Conservation (phyloP, 2,329 filamentous ascomycete genomes). For the Xylariaceae sp. region DNA sequence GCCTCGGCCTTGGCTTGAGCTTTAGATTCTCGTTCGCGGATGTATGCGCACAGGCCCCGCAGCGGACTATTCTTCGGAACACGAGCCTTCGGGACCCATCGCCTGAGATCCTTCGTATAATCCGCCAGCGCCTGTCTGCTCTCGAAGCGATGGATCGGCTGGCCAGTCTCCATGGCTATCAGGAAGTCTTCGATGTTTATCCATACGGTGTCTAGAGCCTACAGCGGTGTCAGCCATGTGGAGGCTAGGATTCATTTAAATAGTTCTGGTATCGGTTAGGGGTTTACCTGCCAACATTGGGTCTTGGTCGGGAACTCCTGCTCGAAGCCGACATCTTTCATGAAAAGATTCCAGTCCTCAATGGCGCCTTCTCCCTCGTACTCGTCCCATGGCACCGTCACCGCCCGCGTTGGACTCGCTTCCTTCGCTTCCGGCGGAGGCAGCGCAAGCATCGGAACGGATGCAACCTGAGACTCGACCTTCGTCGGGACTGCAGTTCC, state of each 20-base stretch:
- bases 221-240: too few relatives aligned
- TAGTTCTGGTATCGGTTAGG: too few relatives aligned
- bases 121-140: constrained; percentile 31
- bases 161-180: constrained; percentile 27
- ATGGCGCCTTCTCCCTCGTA: constrained; percentile 29
- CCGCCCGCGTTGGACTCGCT: too few relatives aligned
- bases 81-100: constrained; percentile 42
- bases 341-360: constrained; percentile 41
- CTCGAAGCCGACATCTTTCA: constrained; percentile 39
- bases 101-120: constrained; percentile 35
- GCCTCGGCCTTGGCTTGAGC: too few relatives aligned
- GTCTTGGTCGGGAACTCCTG: constrained; percentile 38
- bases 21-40: too few relatives aligned
- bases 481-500: constrained; percentile 8
- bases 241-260: too few relatives aligned
- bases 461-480: constrained; percentile 1
- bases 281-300: constrained; percentile 41
- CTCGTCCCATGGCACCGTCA: constrained; percentile 2
- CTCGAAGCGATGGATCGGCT: constrained; percentile 32
- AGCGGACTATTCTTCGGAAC: constrained; percentile 38
- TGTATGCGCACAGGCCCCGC: too few relatives aligned
- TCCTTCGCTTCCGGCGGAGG: too few relatives aligned
- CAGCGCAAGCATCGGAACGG: background rate
- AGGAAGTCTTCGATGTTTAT: constrained; percentile 50
- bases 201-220: constrained; percentile 40